These are phyloP conservation scores for Xeromyces bisporus DNA, from an alignment of 495 filamentous ascomycete genomes.

Conservation along the genomic window DNA sequence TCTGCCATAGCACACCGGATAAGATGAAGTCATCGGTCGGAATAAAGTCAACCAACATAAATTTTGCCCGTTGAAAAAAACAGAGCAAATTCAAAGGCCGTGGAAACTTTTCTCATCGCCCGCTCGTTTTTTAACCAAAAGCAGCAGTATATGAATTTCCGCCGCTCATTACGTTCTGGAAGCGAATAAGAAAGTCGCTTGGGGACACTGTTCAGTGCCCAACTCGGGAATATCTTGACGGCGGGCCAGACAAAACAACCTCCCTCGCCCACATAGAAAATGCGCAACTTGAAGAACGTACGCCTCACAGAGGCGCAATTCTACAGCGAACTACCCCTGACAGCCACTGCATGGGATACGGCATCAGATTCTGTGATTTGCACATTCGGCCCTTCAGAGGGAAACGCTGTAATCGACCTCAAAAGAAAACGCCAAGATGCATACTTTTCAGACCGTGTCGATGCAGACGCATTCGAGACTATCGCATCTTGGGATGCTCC, in stretches of 20 bases:
- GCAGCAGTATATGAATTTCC: too few species aligned
- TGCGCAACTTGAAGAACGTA: constrained; percentile 69
- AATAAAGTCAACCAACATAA: constrained; percentile 2
- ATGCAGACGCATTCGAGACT: constrained; percentile 22
- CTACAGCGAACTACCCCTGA: constrained; percentile 39
- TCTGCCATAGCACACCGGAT: constrained; percentile 19
- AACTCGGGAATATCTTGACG: too few species aligned
- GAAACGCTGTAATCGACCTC: constrained; percentile 47
- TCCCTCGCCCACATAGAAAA: too few species aligned
- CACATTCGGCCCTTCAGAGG: constrained; percentile 53
- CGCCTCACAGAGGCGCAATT: constrained; percentile 40
- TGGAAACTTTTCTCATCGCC: too few species aligned
- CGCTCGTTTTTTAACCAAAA: too few species aligned
- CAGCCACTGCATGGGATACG: constrained; percentile 63
- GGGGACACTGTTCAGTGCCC: too few species aligned
- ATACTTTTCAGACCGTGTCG: constrained; percentile 18
- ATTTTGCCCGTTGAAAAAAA: constrained; percentile 21
- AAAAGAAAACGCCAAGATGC: constrained; percentile 26
- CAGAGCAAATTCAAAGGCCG: too few species aligned
- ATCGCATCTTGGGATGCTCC: constrained; percentile 82
- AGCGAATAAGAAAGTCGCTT: too few species aligned
- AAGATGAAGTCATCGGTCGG: constrained; percentile 37
- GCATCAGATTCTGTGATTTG: constrained; percentile 53
- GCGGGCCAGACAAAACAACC: too few species aligned
- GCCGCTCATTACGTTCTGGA: constrained; percentile 1